phyloP scores from a whole-genome alignment of 441 rosid species.

The Bruguiera hainesii region DNA sequence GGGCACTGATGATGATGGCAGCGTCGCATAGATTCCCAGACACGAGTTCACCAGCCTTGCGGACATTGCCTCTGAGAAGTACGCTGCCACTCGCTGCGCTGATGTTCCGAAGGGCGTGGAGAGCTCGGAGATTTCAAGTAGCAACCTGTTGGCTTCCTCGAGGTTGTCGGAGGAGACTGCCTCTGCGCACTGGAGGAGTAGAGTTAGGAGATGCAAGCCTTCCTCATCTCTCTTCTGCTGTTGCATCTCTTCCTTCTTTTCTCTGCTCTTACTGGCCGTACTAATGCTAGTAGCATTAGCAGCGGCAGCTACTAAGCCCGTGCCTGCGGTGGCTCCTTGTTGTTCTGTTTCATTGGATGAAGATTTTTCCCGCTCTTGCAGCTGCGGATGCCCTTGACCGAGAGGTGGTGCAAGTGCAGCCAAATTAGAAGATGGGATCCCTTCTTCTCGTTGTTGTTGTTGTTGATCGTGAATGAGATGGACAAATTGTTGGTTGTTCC shows the following conservation, averaged over 20 bases:
- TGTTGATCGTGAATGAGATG: constrained; percentile 23
- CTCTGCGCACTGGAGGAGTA: constrained; percentile 93
- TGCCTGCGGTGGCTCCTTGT: constrained; percentile 3
- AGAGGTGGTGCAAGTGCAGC: constrained; percentile 23
- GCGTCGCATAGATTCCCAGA: constrained; percentile 70
- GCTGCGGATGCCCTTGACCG: constrained; percentile 27
- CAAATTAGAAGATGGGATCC: constrained; percentile 23
- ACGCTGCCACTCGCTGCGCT: constrained; percentile 95
- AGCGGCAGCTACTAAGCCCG: constrained; percentile 5
- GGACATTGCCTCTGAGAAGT: constrained; percentile 96
- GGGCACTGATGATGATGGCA: constrained; percentile 69
- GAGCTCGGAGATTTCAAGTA: constrained; percentile 80
- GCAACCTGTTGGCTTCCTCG: constrained; percentile 86
- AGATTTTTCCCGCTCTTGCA: constrained; percentile 36
- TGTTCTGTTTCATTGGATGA: constrained; percentile 48
- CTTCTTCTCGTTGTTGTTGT: constrained; percentile 12
- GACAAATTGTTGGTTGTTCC: constrained; percentile 11
- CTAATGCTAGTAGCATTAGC: constrained; percentile 8
- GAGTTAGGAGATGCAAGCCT: constrained; percentile 84
- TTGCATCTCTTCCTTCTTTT: constrained; percentile 66
- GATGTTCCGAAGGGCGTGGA: constrained; percentile 95
- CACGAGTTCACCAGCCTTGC: constrained; percentile 85
- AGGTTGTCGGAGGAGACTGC: constrained; percentile 84
- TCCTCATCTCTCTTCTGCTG: constrained; percentile 86
- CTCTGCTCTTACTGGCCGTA: constrained; percentile 23